phyloP scores from a whole-genome alignment of 179 eudicot genomes.

The Silene vulgaris region DNA sequence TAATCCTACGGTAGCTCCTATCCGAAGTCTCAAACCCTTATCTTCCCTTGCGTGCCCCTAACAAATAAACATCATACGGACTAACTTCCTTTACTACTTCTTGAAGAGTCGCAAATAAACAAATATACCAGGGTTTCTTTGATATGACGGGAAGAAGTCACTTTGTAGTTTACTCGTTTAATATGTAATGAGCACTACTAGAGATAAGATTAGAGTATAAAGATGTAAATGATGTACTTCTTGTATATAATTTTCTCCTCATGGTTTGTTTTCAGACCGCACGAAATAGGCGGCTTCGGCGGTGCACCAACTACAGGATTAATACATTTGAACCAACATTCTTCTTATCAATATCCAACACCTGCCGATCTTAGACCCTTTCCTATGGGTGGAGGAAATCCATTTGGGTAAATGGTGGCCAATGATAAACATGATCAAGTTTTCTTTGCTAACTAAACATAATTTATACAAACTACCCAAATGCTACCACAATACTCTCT shows the following conservation, averaged over 20 bases:
- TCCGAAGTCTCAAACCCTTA: too few species aligned
- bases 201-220: background rate
- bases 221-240: background rate
- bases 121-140: background rate
- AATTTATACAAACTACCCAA: background rate
- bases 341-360: conserved; percentile 23
- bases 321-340: conserved; percentile 33
- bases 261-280: conserved; percentile 37
- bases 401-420: conserved; percentile 47
- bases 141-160: background rate
- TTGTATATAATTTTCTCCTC: background rate
- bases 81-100: too few species aligned
- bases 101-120: background rate
- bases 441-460: background rate
- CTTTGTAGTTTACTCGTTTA: background rate
- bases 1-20: background rate
- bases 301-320: conserved; percentile 36
- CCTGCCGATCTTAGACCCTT: conserved; percentile 34
- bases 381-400: conserved; percentile 49
- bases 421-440: background rate
- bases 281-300: conserved; percentile 27
- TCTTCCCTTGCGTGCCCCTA: too few species aligned
- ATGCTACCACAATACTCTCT: background rate
- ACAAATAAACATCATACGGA: too few species aligned
- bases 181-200: background rate